A percentile compares a stretch with the other conserved stretches of the same genome.
These are phyloP conservation scores for Syzygium syzygioides DNA, from an alignment of 441 rosid genomes.

Conservation along the genomic window DNA sequence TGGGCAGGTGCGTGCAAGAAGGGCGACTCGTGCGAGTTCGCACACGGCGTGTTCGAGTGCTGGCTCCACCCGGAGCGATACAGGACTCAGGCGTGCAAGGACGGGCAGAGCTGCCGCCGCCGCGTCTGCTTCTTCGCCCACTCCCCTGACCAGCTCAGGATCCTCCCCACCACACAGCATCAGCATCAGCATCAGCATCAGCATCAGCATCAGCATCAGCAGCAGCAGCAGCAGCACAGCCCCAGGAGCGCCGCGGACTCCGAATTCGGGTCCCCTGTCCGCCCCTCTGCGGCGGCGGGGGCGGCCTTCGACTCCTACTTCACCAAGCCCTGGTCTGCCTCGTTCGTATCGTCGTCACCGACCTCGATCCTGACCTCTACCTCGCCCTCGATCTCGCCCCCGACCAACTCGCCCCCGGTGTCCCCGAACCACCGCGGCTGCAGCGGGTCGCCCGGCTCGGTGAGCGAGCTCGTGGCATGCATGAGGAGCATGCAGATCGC, in stretches of 20 bases:
- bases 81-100: constrained; percentile 16
- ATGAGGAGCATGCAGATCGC: constrained; percentile 9
- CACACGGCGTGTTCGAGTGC: constrained; percentile 17
- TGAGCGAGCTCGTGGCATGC: constrained; percentile 2
- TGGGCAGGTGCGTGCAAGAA: constrained; percentile 4
- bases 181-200: not conserved
- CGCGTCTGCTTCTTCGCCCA: constrained; percentile 13
- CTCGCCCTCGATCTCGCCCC: constrained; percentile 11
- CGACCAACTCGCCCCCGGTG: constrained; percentile 13
- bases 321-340: not conserved
- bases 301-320: not conserved
- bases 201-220: not conserved
- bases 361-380: constrained; percentile 6
- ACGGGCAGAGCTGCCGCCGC: constrained; percentile 13
- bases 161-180: not conserved
- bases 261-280: not conserved
- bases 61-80: constrained; percentile 18
- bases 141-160: constrained; percentile 8
- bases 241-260: not conserved
- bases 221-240: constrained; percentile 1
- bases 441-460: not conserved
- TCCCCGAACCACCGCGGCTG: not conserved
- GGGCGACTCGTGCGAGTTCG: constrained; percentile 10
- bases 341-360: constrained; percentile 2
- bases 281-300: not conserved